Evolutionary conservation across 169 alveolate genomes (phyloP).

Genomic region (Eimeria sp.): DNA sequence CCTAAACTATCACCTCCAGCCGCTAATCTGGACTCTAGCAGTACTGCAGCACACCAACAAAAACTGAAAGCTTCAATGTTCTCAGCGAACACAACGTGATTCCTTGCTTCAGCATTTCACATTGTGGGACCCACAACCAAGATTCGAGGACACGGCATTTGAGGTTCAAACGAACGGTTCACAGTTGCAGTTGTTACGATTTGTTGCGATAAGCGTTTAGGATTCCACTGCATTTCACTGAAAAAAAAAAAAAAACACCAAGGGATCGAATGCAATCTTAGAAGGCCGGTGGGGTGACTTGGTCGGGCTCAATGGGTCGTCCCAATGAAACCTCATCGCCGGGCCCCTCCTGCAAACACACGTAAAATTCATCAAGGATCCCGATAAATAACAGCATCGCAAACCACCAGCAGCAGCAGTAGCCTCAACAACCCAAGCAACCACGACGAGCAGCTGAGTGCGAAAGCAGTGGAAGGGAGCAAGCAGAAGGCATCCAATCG

Average conservation of each 20-base stretch:
- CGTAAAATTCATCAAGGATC: background rate
- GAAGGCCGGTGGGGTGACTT: constrained; percentile 61
- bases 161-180: background rate
- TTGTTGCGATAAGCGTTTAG: background rate
- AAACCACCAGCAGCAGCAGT: no score
- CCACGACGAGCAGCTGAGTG: no score
- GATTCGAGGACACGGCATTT: background rate
- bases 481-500: background rate
- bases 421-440: no score
- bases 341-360: constrained; percentile 17
- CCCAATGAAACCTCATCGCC: constrained; percentile 35
- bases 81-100: background rate
- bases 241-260: background rate
- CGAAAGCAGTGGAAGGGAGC: background rate
- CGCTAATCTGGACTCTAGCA: background rate
- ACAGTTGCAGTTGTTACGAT: background rate
- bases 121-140: background rate
- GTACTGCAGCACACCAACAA: background rate
- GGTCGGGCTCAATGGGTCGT: constrained; percentile 51
- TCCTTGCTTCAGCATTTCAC: background rate
- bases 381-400: background rate
- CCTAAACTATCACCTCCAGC: background rate
- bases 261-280: background rate
- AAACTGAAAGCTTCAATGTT: background rate
- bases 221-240: background rate